Evolutionary conservation across 2,329 filamentous ascomycete genomes (phyloP).

Genomic region (Colletotrichum melonis): DNA sequence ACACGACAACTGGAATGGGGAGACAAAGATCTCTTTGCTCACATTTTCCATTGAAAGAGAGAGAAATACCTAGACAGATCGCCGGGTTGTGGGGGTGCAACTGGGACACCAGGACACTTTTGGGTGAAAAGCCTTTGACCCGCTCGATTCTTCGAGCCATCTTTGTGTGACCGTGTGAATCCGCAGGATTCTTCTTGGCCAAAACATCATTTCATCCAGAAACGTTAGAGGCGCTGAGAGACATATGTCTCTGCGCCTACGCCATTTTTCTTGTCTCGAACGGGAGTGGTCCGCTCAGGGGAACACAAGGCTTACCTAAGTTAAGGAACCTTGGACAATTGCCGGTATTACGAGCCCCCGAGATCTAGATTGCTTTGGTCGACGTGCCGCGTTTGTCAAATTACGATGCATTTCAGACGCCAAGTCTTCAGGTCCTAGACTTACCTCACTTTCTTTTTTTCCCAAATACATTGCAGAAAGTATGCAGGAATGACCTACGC

Average conservation of each 20-base stretch:
- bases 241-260: not conserved
- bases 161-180: not conserved
- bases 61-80: not conserved
- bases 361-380: not conserved
- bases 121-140: not conserved
- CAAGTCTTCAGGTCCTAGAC: not conserved
- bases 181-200: not conserved
- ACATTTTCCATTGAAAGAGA: not conserved
- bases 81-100: not conserved
- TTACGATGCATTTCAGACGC: not conserved
- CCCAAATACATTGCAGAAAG: not conserved
- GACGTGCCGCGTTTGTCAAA: not conserved
- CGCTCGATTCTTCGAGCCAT: not conserved
- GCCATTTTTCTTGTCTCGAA: not conserved
- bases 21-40: not conserved
- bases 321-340: not conserved
- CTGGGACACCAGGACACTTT: not conserved
- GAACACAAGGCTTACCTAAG: not conserved
- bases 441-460: not conserved
- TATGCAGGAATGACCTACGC: not conserved
- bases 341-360: not conserved
- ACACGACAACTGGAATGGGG: not conserved
- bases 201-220: not conserved
- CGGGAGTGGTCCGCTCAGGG: not conserved
- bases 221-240: not conserved